Base-by-base conservation (phyloP, 2,329 filamentous ascomycete species). In the Fusarium torulosum region DNA sequence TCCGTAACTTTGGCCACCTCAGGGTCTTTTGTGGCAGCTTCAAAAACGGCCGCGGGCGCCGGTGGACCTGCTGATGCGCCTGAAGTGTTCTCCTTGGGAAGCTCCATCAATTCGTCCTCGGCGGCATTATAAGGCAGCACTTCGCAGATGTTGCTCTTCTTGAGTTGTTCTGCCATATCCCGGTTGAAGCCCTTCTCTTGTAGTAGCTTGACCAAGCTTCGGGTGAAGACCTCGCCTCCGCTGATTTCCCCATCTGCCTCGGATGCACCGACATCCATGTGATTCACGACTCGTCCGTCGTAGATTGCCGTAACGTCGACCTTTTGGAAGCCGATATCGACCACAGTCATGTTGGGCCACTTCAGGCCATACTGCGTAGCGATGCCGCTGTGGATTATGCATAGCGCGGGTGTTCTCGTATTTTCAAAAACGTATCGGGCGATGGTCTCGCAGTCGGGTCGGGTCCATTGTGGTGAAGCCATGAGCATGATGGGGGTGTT, bases 351-450 rank as follows among this genome's bases (percentile, higher is more conserved):
- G 71, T 88, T 93, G 31, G 90, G 85, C 82, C 84, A 86, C 76
- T 87, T 88, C 29, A 94, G 86, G 13, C 93, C 94, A 75, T 96
- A 98, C 57, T 96, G 90, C 1, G 93, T 91, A 25, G 96, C 94
- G 45, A 96, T 81, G 4, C 93, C 94, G 71, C 93, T 91, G 79
- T 98, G 92, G 82, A 99, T 91, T 66, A 98, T 85, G 72, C 91
- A 94, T 51, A 99, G 91, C 0, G 93, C 94, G 0, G 96, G 96
- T 0, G 93, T 96, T 81, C 95, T 96, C 76, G 97, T 97, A 80
- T 96, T 96, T 80, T 99, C 96, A 75, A 99, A 99, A 68, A 98
- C 88, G 82, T 97, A 99, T 66, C 96, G 93, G 15, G 94, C 92
- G 69, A 99, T 90, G 38, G 87, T 87, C 79, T 98, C 95, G 76